Percentiles rank a stretch among this genome's conserved stretches.
phyloP scores from a whole-genome alignment of 169 alveolate genomes.

The Plasmodium malariae region DNA sequence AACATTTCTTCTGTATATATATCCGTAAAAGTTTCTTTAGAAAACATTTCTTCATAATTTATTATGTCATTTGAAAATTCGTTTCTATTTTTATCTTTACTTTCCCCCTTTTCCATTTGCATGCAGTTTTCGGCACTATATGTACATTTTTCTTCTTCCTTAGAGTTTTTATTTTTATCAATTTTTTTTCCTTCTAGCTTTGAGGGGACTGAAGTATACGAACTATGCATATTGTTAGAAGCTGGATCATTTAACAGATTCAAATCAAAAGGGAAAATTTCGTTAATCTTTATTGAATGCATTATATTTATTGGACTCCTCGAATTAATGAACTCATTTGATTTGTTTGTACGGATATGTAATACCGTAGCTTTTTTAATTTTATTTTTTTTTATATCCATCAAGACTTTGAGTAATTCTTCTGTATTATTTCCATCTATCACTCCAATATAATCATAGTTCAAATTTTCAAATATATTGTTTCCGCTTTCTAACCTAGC shows the following conservation, averaged over 20 bases:
- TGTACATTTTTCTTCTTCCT: not conserved
- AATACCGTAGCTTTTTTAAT: constrained; percentile 81
- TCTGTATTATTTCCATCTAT: constrained; percentile 87
- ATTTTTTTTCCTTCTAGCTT: not conserved
- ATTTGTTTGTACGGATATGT: constrained; percentile 87
- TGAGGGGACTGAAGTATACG: not conserved
- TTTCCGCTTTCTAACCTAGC: not conserved
- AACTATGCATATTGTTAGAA: not conserved
- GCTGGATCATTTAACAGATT: not conserved
- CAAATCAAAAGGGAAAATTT: constrained; percentile 30
- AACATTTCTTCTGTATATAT: constrained; percentile 82
- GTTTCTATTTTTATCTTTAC: not conserved
- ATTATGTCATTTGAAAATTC: not conserved
- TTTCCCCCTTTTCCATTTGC: not conserved
- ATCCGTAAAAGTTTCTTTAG: constrained; percentile 79
- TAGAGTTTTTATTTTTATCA: not conserved
- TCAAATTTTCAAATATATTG: constrained; percentile 73
- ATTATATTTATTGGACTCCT: constrained; percentile 83
- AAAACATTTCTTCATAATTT: constrained; percentile 27
- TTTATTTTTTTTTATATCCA: constrained; percentile 25
- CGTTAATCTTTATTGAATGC: constrained; percentile 81
- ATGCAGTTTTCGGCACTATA: not conserved
- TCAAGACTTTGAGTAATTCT: constrained; percentile 77
- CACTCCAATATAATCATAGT: constrained; percentile 84
- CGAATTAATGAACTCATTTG: constrained; percentile 85